phyloP scores from a whole-genome alignment of 768 basidiomycete genomes.

The Pholiota molesta region DNA sequence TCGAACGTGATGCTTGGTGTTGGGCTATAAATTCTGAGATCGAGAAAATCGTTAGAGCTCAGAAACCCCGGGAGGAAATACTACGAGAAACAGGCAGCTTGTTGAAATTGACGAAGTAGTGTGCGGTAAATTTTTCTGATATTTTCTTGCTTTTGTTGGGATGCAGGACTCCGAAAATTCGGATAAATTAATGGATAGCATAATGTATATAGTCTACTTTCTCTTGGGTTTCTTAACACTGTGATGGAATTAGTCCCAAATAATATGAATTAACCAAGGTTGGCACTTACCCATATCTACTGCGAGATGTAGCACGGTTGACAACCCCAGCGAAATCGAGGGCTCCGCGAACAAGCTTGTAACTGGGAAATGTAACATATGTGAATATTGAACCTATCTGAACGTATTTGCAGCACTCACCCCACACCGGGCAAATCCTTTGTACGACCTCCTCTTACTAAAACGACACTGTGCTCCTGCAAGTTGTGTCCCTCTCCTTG shows the following conservation, averaged over 20 bases:
- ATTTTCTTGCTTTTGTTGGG: neutral
- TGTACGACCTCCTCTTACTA: constrained; percentile 92
- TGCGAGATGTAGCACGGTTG: constrained; percentile 77
- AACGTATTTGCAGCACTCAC: constrained; percentile 43
- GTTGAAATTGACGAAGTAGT: constrained; percentile 30
- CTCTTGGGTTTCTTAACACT: constrained; percentile 89
- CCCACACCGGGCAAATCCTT: constrained; percentile 98
- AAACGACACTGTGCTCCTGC: constrained; percentile 95
- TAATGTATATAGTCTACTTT: constrained; percentile 34
- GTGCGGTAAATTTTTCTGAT: neutral
- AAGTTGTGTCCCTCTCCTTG: constrained; percentile 97
- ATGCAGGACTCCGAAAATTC: neutral
- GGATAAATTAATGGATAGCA: constrained; percentile 11
- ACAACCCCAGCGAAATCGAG: constrained; percentile 91
- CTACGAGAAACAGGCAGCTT: constrained; percentile 69
- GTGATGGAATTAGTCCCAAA: constrained; percentile 13
- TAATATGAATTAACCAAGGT: neutral
- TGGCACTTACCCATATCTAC: constrained; percentile 82
- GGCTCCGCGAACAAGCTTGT: constrained; percentile 93
- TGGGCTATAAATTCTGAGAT: constrained; percentile 93
- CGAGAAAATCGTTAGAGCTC: constrained; percentile 71
- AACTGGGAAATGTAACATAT: constrained; percentile 50
- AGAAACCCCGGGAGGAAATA: constrained; percentile 63
- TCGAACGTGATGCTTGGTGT: constrained; percentile 94
- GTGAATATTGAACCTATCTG: neutral